These are phyloP conservation scores for Phytopythium mirpurense DNA, from an alignment of 352 stramenopile species.

Conservation along the genomic window DNA sequence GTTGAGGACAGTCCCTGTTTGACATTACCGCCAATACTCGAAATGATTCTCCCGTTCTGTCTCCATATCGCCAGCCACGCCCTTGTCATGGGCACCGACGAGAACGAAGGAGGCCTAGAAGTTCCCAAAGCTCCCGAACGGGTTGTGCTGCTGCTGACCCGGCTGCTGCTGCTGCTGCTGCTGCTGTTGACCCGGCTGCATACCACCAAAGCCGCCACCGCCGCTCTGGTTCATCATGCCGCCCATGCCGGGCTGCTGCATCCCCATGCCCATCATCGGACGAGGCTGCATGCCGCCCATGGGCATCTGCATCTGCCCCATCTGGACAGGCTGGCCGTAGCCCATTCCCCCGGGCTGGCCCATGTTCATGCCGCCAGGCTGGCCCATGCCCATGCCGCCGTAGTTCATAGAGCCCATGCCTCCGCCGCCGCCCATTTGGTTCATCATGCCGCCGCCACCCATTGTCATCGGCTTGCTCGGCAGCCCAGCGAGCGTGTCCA, in stretches of 20 bases:
- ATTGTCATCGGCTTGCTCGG: conserved; percentile 55
- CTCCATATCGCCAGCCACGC: not conserved
- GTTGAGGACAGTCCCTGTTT: not conserved
- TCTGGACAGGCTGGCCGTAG: conserved; percentile 32
- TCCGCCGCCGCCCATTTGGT: conserved; percentile 27
- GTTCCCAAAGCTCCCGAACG: conserved; percentile 53
- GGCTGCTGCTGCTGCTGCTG: conserved; percentile 43
- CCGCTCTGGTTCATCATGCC: conserved; percentile 62
- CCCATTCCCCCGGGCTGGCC: conserved; percentile 18
- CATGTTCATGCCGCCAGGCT: conserved; percentile 18
- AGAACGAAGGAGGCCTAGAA: conserved; percentile 10
- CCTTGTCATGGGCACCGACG: not conserved
- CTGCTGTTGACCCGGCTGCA: conserved; percentile 21
- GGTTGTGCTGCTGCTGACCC: conserved; percentile 51
- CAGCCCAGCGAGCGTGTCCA: conserved; percentile 78
- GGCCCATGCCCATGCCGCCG: conserved; percentile 17
- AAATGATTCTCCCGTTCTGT: no score
- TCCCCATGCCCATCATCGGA: conserved; percentile 30
- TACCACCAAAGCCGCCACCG: conserved; percentile 27
- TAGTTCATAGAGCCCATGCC: conserved; percentile 52
- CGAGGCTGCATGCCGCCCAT: conserved; percentile 34
- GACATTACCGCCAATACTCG: conserved; percentile 1
- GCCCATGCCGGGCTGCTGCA: conserved; percentile 43
- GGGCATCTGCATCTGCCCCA: conserved; percentile 33
- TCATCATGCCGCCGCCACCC: conserved; percentile 38